These are phyloP conservation scores for Cylindrotheca fusiformis DNA, from an alignment of 108 stramenopile species.

Conservation along the genomic window DNA sequence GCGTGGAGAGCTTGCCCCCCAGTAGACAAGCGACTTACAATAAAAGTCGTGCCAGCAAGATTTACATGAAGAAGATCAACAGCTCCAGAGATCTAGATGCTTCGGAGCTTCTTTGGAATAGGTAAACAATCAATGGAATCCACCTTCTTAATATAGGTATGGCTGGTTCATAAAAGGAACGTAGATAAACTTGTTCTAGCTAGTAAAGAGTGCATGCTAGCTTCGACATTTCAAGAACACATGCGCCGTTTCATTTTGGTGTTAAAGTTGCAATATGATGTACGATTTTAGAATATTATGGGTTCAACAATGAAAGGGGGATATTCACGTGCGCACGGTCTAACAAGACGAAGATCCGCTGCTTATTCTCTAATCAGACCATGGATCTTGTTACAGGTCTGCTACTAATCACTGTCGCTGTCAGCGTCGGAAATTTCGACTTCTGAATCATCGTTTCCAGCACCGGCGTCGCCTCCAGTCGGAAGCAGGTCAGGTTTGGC, in stretches of 20 bases:
- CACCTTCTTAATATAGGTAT: background rate
- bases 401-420: background rate
- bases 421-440: slow-evolving; percentile 15
- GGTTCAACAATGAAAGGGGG: too few species aligned
- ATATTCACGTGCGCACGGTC: too few species aligned
- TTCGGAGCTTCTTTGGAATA: slow-evolving; percentile 85
- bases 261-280: background rate
- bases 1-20: slow-evolving; percentile 67
- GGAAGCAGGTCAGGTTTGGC: slow-evolving; percentile 27
- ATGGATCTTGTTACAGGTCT: background rate
- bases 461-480: slow-evolving; percentile 19
- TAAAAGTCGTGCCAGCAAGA: slow-evolving; percentile 64
- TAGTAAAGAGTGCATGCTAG: background rate
- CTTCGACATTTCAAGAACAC: background rate
- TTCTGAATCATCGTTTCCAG: slow-evolving; percentile 12
- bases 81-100: slow-evolving; percentile 79
- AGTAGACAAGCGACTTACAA: slow-evolving; percentile 81
- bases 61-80: slow-evolving; percentile 87
- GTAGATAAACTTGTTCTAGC: background rate
- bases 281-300: background rate
- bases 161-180: background rate
- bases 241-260: background rate
- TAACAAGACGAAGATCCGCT: too few species aligned
- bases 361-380: too few species aligned
- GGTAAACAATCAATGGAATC: slow-evolving; percentile 12